phyloP scores from a whole-genome alignment of 2,329 filamentous ascomycete genomes.

The Phialophora verrucosa region DNA sequence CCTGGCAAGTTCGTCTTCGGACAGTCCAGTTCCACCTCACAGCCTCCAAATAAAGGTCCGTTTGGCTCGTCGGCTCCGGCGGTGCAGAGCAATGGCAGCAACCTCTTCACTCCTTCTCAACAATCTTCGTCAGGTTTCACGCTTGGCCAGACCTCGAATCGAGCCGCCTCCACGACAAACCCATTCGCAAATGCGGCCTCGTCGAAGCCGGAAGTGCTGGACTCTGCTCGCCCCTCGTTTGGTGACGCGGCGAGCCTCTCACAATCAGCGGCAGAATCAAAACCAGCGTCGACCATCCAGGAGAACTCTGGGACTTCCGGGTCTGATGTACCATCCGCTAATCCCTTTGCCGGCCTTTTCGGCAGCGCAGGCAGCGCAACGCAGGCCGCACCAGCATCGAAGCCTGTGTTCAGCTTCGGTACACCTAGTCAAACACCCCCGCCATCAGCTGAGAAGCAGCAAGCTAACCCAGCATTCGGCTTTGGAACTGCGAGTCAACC shows the following conservation, averaged over 20 bases:
- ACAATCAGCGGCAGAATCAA: constrained; percentile 9
- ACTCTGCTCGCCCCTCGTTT: constrained; percentile 18
- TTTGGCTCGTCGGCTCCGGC: constrained; percentile 9
- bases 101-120: constrained; percentile 20
- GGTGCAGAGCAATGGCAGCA: constrained; percentile 12
- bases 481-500: constrained; percentile 19
- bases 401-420: constrained; percentile 18
- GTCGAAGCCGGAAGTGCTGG: constrained; percentile 18
- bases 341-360: constrained; percentile 34
- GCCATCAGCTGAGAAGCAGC: constrained; percentile 1
- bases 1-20: constrained; percentile 27
- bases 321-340: constrained; percentile 16
- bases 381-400: constrained; percentile 1
- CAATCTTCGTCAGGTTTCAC: constrained; percentile 17
- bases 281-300: constrained; percentile 15
- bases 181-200: constrained; percentile 22
- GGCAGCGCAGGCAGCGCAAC: constrained; percentile 4
- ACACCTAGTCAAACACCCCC: constrained; percentile 14
- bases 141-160: constrained; percentile 26
- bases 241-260: constrained; percentile 14
- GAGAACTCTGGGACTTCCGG: constrained; percentile 18
- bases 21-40: constrained; percentile 15
- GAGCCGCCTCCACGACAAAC: constrained; percentile 12
- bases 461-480: constrained; percentile 17
- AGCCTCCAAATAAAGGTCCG: constrained; percentile 12